Base-by-base conservation (phyloP, 208 protist genomes). In the Acanthamoeba triangularis region DNA sequence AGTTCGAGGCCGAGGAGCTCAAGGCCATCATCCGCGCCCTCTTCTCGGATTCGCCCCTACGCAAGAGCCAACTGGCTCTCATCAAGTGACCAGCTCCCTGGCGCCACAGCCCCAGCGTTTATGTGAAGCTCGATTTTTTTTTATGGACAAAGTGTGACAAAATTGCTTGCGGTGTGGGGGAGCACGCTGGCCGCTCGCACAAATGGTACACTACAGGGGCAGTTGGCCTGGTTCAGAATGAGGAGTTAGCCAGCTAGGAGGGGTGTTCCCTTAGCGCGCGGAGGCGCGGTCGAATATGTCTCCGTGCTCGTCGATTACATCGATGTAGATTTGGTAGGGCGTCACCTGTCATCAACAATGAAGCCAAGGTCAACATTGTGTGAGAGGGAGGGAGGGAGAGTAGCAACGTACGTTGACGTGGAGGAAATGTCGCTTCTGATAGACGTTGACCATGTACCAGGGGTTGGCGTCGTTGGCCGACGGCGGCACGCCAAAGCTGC, bases 31-130 rank as follows among this genome's bases (percentile, higher is more conserved):
- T 94, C 67, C 20, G 69, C 4, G 90, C 90, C 41, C 90, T 94
- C 49, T 94, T 94, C 49, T 94, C 90, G 6, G 90, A 94, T 28
- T 69, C 67, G 18, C 90, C 90, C 13, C 90, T 76, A 3, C 90
- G 90, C 41, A 94, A 74, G 41, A 67, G 63, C 41, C 87, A 93
- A 20, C 37, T 93, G 41, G 63, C 87, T 41, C 61, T 93, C 87
- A 67, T 93, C 52, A 56, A 33, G 65, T 72, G 65, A 72, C 11
- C 49, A 54, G 8, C 54, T 25, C 54, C 54, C 11, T 47, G 41
- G 41, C 41, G 41, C 8, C 41, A 11, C 41, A 54, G 1, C 41
- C 5, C 41, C 41, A 47, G 25, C 7, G 56, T 63, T 63, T 10
- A n/a, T 8, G 59, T 0, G 59, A 28, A n/a, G 23, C 25, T 65